Percentiles rank a stretch among this genome's conserved stretches.
These are phyloP conservation scores for Nakaseomyces uthaithaninus DNA, from an alignment of 1,139 yeast species.

Conservation along the genomic window DNA sequence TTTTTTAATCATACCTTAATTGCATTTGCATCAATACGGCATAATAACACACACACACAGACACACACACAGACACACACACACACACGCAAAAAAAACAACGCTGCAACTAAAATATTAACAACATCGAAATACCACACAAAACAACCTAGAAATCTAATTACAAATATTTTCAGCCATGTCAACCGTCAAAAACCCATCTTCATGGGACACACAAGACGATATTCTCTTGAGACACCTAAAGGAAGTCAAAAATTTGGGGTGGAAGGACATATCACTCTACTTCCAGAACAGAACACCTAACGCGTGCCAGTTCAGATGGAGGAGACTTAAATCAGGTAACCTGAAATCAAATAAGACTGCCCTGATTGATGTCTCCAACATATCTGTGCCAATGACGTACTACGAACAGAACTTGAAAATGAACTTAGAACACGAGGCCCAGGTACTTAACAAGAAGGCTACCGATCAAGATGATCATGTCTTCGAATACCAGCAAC, in stretches of 20 bases:
- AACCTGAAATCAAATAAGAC: conserved; percentile 50
- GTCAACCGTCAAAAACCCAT: conserved; percentile 40
- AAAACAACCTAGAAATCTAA: too few species aligned
- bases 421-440: background rate
- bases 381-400: conserved; percentile 1
- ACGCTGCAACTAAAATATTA: too few species aligned
- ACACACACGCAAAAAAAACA: too few species aligned
- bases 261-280: conserved; percentile 70
- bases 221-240: conserved; percentile 59
- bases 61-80: too few species aligned
- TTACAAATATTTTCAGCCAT: too few species aligned
- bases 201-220: conserved; percentile 72
- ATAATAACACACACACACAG: too few species aligned
- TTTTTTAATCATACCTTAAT: too few species aligned
- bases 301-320: conserved; percentile 71
- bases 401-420: conserved; percentile 5
- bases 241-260: conserved; percentile 62
- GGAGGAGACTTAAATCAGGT: conserved; percentile 64
- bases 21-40: too few species aligned
- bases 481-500: background rate
- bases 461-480: background rate
- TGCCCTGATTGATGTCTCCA: conserved; percentile 14
- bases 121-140: too few species aligned
- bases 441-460: background rate
- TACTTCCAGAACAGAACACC: conserved; percentile 64